Conservation (phyloP, 345 rosid species). For the Eucalyptus curtisii region DNA sequence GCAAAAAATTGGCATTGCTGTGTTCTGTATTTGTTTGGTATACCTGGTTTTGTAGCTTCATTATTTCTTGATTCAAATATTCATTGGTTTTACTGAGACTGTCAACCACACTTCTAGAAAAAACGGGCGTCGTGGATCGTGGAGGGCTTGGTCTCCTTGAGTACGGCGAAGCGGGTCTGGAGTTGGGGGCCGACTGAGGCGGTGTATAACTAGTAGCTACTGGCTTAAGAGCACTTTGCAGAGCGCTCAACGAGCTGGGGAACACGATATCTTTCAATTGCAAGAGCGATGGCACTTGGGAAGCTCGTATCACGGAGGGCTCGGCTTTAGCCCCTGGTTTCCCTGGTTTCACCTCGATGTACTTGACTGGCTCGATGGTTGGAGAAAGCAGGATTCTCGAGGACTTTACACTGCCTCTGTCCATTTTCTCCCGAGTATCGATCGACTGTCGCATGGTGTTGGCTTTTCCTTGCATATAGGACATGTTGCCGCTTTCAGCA, state of each 20-base stretch:
- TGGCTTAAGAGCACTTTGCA: slow-evolving; percentile 62
- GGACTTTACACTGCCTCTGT: slow-evolving; percentile 28
- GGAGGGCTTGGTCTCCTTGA: slow-evolving; percentile 66
- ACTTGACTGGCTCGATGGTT: slow-evolving; percentile 59
- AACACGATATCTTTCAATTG: slow-evolving; percentile 63
- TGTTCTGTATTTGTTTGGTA: background rate
- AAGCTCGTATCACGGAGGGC: slow-evolving; percentile 43
- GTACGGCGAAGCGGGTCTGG: slow-evolving; percentile 55
- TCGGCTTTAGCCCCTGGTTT: slow-evolving; percentile 37
- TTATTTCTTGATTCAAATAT: slow-evolving; percentile 60
- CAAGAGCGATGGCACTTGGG: slow-evolving; percentile 62
- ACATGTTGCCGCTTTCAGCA: slow-evolving; percentile 37
- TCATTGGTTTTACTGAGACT: slow-evolving; percentile 85
- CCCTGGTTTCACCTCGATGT: slow-evolving; percentile 52
- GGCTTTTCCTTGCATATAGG: slow-evolving; percentile 20
- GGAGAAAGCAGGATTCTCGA: slow-evolving; percentile 54
- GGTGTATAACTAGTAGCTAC: background rate
- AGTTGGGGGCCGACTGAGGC: slow-evolving; percentile 22
- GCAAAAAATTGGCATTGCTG: background rate
- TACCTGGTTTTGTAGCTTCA: slow-evolving; percentile 71
- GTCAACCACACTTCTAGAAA: slow-evolving; percentile 64
- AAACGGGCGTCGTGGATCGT: slow-evolving; percentile 32
- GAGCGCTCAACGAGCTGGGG: slow-evolving; percentile 58
- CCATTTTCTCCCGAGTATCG: slow-evolving; percentile 40
- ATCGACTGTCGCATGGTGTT: slow-evolving; percentile 26